phyloP scores from a whole-genome alignment of 1,284 basidiomycete genomes.

The Sanghuangporus weigelae region DNA sequence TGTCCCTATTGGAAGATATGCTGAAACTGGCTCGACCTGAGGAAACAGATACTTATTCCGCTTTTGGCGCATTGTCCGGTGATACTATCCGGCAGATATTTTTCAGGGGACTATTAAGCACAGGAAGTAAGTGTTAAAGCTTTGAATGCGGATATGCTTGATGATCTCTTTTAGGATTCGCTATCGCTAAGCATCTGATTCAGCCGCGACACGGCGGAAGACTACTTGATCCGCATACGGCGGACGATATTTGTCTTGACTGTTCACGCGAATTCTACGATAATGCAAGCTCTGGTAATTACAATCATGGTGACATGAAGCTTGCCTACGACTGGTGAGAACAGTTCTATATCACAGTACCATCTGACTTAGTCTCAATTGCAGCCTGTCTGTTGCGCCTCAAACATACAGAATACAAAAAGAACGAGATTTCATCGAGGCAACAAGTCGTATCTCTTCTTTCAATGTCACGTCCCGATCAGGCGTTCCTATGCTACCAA shows the following conservation, averaged over 20 bases:
- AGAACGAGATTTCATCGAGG: slow-evolving; percentile 92
- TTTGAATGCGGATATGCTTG: not conserved
- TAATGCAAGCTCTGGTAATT: slow-evolving; percentile 86
- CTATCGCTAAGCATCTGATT: slow-evolving; percentile 67
- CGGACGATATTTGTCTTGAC: slow-evolving; percentile 77
- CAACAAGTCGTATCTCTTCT: slow-evolving; percentile 81
- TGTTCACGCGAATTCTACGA: slow-evolving; percentile 89
- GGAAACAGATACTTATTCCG: slow-evolving; percentile 58
- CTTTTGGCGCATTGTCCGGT: slow-evolving; percentile 70
- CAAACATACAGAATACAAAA: slow-evolving; percentile 54
- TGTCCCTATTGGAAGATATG: slow-evolving; percentile 86
- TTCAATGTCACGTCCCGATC: slow-evolving; percentile 74
- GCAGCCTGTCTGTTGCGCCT: slow-evolving; percentile 70
- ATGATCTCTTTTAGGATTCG: slow-evolving; percentile 55
- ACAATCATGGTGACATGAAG: slow-evolving; percentile 91
- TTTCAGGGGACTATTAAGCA: slow-evolving; percentile 77
- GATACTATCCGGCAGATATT: slow-evolving; percentile 77
- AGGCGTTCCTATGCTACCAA: slow-evolving; percentile 76
- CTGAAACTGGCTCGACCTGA: slow-evolving; percentile 66
- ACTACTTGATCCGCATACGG: slow-evolving; percentile 41
- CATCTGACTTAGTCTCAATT: not conserved
- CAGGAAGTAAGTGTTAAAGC: slow-evolving; percentile 66
- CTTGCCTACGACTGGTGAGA: slow-evolving; percentile 87
- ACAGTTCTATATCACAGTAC: not conserved
- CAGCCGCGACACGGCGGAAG: slow-evolving; percentile 47